Evolutionary conservation across 805 yeast species (phyloP).

Genomic region (Lachancea nothofagi): DNA sequence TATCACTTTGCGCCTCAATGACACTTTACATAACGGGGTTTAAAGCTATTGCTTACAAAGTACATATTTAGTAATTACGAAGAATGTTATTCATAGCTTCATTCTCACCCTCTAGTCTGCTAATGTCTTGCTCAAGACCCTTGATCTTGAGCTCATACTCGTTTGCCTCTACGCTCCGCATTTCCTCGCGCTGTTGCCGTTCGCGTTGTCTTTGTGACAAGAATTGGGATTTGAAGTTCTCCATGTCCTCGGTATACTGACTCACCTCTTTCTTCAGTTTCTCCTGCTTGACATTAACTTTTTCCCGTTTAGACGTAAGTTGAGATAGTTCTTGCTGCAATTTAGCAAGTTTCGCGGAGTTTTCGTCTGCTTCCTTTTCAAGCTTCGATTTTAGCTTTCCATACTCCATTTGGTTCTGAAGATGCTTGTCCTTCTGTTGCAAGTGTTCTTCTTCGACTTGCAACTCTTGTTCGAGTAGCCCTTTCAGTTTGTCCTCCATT

Average conservation of each 20-base stretch:
- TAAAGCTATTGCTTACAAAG: background rate
- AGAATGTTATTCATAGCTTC: constrained; percentile 19
- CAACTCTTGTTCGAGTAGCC: constrained; percentile 14
- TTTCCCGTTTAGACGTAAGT: constrained; percentile 21
- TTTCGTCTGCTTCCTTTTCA: constrained; percentile 13
- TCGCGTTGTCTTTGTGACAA: constrained; percentile 19
- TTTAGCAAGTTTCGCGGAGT: constrained; percentile 14
- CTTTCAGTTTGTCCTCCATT: constrained; percentile 21
- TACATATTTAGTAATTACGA: background rate
- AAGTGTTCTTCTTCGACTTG: constrained; percentile 34
- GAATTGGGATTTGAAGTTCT: constrained; percentile 22
- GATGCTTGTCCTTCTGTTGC: constrained; percentile 33
- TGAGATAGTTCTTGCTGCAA: constrained; percentile 22
- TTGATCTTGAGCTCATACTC: constrained; percentile 29
- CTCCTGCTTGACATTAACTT: constrained; percentile 17
- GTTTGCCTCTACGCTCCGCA: constrained; percentile 24
- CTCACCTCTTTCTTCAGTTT: constrained; percentile 26
- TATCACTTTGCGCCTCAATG: background rate
- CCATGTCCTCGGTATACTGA: constrained; percentile 21
- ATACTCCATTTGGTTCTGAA: constrained; percentile 32
- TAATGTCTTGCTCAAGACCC: constrained; percentile 33
- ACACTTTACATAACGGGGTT: background rate
- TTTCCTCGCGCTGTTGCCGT: constrained; percentile 21
- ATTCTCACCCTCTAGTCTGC: constrained; percentile 28
- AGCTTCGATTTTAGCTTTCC: constrained; percentile 23